A percentile compares a stretch with the other conserved stretches of the same genome.
These are phyloP conservation scores for Globisporangium splendens DNA, from an alignment of 352 stramenopile genomes.

Conservation along the genomic window DNA sequence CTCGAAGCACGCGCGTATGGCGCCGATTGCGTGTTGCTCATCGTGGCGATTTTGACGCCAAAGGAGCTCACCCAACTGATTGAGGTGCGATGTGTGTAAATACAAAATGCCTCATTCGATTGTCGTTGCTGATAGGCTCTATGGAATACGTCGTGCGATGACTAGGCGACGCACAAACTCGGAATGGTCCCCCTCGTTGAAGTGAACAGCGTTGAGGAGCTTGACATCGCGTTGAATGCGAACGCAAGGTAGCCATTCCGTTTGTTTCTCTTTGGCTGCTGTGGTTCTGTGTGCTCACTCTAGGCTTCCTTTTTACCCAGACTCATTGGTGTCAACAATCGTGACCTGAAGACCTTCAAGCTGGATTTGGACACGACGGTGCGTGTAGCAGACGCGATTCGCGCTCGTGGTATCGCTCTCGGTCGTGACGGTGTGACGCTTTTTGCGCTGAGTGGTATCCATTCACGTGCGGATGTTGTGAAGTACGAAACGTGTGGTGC, in stretches of 20 bases:
- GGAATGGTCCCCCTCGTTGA: slow-evolving; percentile 98
- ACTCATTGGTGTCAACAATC: slow-evolving; percentile 98
- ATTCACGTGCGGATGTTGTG: slow-evolving; percentile 88
- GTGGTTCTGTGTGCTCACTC: not conserved
- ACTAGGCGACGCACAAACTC: slow-evolving; percentile 79
- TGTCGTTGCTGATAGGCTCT: not conserved
- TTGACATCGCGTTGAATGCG: slow-evolving; percentile 91
- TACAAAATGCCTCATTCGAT: not conserved
- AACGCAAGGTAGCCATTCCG: slow-evolving; percentile 58
- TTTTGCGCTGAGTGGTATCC: slow-evolving; percentile 96
- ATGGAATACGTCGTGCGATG: not conserved
- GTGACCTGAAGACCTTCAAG: slow-evolving; percentile 98
- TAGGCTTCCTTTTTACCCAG: slow-evolving; percentile 11
- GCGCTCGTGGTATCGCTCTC: slow-evolving; percentile 59
- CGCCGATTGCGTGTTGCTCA: slow-evolving; percentile 97
- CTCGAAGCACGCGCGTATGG: slow-evolving; percentile 93
- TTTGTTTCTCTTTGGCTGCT: not conserved
- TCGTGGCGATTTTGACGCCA: slow-evolving; percentile 91
- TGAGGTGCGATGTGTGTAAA: slow-evolving; percentile 22
- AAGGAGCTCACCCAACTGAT: slow-evolving; percentile 59
- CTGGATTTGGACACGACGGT: slow-evolving; percentile 95
- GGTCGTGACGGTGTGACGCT: slow-evolving; percentile 79
- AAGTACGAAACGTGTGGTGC: slow-evolving; percentile 90
- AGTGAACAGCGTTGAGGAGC: slow-evolving; percentile 94
- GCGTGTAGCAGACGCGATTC: slow-evolving; percentile 85